A percentile compares a stretch with the other conserved stretches of the same genome.
Evolutionary conservation across 2,329 filamentous ascomycete genomes (phyloP).

Genomic region (Knoxdaviesia proteae): DNA sequence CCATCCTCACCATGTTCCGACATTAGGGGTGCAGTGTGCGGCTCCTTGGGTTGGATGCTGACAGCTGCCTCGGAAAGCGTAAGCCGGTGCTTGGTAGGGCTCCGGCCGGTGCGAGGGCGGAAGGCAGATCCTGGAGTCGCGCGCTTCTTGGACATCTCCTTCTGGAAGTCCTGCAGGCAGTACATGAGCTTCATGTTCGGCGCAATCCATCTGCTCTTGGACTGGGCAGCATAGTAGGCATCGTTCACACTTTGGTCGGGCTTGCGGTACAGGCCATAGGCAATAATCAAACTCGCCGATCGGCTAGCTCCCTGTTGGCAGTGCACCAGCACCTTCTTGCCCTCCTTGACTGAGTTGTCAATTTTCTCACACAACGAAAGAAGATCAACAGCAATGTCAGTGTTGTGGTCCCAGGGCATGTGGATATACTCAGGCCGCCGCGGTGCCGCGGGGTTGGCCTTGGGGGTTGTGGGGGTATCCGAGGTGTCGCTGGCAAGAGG

Average conservation of each 20-base stretch:
- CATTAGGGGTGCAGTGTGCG: conserved; percentile 39
- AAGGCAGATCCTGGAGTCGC: conserved; percentile 22
- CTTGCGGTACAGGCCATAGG: conserved; percentile 64
- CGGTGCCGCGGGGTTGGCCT: conserved; percentile 20
- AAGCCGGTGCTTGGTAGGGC: conserved; percentile 36
- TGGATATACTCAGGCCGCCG: conserved; percentile 64
- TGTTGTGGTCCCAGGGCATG: conserved; percentile 76
- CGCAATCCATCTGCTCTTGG: conserved; percentile 70
- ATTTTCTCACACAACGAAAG: conserved; percentile 58
- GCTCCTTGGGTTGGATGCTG: conserved; percentile 28
- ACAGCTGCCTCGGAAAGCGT: conserved; percentile 40
- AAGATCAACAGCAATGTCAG: conserved; percentile 60
- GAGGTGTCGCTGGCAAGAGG: conserved; percentile 13
- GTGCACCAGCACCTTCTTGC: conserved; percentile 63
- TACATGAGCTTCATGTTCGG: conserved; percentile 88
- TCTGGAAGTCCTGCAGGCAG: conserved; percentile 65
- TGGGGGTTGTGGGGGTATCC: conserved; percentile 33
- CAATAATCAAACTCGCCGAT: conserved; percentile 70
- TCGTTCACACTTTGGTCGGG: conserved; percentile 61
- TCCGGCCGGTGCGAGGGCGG: conserved; percentile 28
- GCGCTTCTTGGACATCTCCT: conserved; percentile 33
- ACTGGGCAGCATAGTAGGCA: conserved; percentile 62
- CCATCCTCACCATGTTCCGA: conserved; percentile 24
- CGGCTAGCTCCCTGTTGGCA: conserved; percentile 75
- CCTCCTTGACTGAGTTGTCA: conserved; percentile 47